Conservation (phyloP, 352 stramenopile genomes). For the Phytophthora citrophthora region DNA sequence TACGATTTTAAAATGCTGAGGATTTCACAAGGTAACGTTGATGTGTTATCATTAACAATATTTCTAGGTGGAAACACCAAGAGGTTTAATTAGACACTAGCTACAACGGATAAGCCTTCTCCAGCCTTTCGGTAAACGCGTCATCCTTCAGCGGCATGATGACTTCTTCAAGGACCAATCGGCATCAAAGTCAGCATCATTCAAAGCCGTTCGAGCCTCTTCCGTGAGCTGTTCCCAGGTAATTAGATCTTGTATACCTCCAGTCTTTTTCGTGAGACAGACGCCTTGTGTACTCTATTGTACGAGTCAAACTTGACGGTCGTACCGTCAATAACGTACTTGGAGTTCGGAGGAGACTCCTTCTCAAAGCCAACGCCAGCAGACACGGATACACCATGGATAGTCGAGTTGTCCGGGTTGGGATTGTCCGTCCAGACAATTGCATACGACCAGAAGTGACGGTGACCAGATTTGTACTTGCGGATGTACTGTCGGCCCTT, state of each 20-base stretch:
- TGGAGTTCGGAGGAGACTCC: conserved; percentile 4
- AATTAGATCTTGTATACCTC: conserved; percentile 20
- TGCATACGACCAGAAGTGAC: conserved; percentile 12
- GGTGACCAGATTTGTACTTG: background rate
- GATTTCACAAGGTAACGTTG: no score
- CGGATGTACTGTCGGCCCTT: conserved; percentile 3
- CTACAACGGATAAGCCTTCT: no score
- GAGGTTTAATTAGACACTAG: no score
- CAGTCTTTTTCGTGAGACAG: conserved; percentile 10
- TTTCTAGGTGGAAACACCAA: no score
- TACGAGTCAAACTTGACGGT: conserved; percentile 14
- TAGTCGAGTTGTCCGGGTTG: conserved; percentile 8
- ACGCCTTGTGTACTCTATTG: conserved; percentile 1
- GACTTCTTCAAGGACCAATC: conserved; percentile 10
- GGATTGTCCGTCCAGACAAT: conserved; percentile 11
- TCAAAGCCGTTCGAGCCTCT: conserved; percentile 1
- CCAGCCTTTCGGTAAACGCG: no score
- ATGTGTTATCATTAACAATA: no score
- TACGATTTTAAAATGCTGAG: no score
- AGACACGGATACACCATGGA: conserved; percentile 22
- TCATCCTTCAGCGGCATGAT: no score
- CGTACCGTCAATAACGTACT: conserved; percentile 9
- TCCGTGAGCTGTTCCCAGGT: conserved; percentile 21
- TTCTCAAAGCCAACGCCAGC: background rate
- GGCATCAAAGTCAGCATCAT: conserved; percentile 3